A percentile compares a stretch with the other conserved stretches of the same genome.
Evolutionary conservation across 116 monocot genomes (phyloP).

Genomic region (Papilionanthe hybrid): DNA sequence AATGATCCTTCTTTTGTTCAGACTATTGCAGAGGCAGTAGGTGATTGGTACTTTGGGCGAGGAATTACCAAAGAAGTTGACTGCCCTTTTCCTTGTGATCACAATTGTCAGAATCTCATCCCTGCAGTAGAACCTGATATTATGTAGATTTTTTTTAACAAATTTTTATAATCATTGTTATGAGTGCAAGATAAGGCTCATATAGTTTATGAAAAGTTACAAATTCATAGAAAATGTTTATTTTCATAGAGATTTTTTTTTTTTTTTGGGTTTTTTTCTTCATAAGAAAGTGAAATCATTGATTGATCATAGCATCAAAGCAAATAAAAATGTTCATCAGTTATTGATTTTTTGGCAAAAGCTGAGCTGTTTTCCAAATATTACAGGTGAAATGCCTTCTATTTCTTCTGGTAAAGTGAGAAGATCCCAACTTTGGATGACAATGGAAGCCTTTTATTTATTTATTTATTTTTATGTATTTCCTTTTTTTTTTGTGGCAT

Average conservation of each 20-base stretch:
- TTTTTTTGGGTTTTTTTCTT: not conserved
- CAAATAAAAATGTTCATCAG: not conserved
- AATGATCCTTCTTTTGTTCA: conserved; percentile 12
- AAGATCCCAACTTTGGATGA: not conserved
- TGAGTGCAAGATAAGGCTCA: not conserved
- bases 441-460: not conserved
- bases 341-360: not conserved
- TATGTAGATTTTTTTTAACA: not conserved
- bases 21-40: conserved; percentile 68
- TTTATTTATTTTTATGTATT: not conserved
- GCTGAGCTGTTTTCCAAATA: not conserved
- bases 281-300: not conserved
- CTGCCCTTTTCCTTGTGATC: conserved; percentile 73
- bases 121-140: not conserved
- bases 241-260: not conserved
- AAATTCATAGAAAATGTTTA: not conserved
- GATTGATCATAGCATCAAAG: too few relatives aligned
- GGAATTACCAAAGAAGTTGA: conserved; percentile 33
- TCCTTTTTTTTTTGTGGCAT: not conserved
- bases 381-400: not conserved
- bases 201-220: not conserved
- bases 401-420: not conserved
- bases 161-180: not conserved
- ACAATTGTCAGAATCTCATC: conserved; percentile 45
- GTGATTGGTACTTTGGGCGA: conserved; percentile 89